phyloP scores from a whole-genome alignment of 441 rosid species.

The Gossypium laxum region DNA sequence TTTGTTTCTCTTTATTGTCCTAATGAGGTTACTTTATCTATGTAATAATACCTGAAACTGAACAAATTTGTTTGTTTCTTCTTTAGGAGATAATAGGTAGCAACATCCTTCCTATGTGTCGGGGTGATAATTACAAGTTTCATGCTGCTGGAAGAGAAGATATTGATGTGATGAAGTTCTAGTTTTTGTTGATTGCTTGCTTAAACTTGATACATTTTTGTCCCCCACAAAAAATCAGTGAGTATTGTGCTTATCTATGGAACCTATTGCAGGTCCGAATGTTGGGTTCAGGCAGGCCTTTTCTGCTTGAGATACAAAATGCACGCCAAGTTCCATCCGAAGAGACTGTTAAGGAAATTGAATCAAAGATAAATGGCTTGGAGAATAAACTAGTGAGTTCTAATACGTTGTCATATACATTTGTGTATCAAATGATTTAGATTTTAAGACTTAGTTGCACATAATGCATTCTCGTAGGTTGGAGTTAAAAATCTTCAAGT shows the following conservation, averaged over 20 bases:
- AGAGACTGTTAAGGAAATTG: constrained; percentile 44
- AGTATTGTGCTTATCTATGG: constrained; percentile 18
- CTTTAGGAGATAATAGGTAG: constrained; percentile 73
- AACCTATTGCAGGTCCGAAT: constrained; percentile 66
- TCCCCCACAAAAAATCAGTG: not conserved
- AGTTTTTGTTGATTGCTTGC: constrained; percentile 5
- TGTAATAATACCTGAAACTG: constrained; percentile 10
- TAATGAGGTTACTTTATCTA: not conserved
- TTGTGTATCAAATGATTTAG: constrained; percentile 7
- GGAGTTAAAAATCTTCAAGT: constrained; percentile 56
- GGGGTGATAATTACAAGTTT: constrained; percentile 75
- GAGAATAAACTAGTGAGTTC: constrained; percentile 53
- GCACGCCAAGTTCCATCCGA: constrained; percentile 67
- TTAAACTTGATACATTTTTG: constrained; percentile 10
- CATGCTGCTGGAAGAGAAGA: constrained; percentile 99
- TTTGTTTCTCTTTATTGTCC: not conserved
- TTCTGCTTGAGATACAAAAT: constrained; percentile 82
- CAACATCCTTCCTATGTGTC: constrained; percentile 61
- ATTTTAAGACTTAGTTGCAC: constrained; percentile 11
- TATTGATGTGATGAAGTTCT: constrained; percentile 54
- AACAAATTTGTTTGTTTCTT: constrained; percentile 9
- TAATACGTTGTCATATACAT: not conserved
- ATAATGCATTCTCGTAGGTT: constrained; percentile 40
- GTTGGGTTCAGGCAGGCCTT: constrained; percentile 97
- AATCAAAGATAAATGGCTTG: constrained; percentile 52